Base-by-base conservation (phyloP, 2,329 filamentous ascomycete species). In the Stagonosporopsis chrysanthemi region DNA sequence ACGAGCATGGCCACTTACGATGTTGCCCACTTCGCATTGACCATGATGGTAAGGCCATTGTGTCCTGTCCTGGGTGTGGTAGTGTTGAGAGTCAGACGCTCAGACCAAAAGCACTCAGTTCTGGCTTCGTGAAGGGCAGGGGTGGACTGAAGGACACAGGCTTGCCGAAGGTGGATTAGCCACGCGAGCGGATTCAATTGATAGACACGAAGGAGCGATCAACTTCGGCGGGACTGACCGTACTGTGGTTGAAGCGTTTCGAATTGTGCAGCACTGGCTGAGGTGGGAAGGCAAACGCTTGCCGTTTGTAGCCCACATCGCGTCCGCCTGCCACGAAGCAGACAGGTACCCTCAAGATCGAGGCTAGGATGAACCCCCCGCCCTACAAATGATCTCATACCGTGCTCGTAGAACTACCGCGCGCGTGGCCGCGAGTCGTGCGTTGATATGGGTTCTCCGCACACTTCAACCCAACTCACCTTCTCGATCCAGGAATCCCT, bases 401-500 rank as follows among this genome's bases (percentile, higher is more conserved):
- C 36, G 28, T 52, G 17, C 36, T 52, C 24, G 24, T 26, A 26
- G 24, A 8, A 26, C 24, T 26, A 26, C 4, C 24, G 8, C 24
- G 24, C 24, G 24, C 24, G 24, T 26, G 8, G 24, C 24, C 24
- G 24, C 24, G 24, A 26, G 24, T 26, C 24, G 24, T 26, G 24
- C 24, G 24, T 26, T 26, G 24, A 26, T 26, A 22, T 43, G 33
- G 29, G 17, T 36, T 39, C 8, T 56, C 43, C 42, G 42, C 53
- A 56, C 47, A 46, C 31, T 33, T 52, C 38, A 14, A 51, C 53
- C 38, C 47, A 56, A 42, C 47, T 52, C 42, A 52, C 42, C 47
- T 52, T 56, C 53, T 50, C 9, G 29, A 43, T 36, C 3, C 17
- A 45, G 47, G 6, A 7, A 51, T 41, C 47, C 53, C 41, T 56